phyloP scores from a whole-genome alignment of 177 flowering plant genomes.

The Tripterygium wilfordii region DNA sequence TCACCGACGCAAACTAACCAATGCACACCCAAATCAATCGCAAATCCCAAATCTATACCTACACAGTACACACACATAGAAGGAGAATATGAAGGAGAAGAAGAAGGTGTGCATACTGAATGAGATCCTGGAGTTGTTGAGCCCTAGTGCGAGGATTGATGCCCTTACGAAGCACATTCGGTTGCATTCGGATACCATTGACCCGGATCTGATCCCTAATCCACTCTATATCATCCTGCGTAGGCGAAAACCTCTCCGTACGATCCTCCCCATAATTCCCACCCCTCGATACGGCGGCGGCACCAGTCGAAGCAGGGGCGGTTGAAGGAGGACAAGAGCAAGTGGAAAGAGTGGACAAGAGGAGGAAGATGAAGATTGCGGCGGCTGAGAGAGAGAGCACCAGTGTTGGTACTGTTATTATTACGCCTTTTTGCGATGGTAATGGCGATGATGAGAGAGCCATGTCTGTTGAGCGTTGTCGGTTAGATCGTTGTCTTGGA shows the following conservation, averaged over 20 bases:
- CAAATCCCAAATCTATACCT: neutral
- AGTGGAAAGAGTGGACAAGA: slow-evolving; percentile 38
- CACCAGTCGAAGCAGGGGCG: neutral
- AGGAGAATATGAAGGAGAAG: neutral
- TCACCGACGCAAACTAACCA: too few species aligned
- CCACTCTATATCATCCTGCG: slow-evolving; percentile 72
- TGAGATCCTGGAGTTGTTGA: slow-evolving; percentile 80
- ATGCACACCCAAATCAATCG: neutral
- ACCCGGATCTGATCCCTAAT: slow-evolving; percentile 54
- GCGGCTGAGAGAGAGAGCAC: slow-evolving; percentile 42
- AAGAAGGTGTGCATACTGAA: slow-evolving; percentile 27
- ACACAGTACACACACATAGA: too few species aligned
- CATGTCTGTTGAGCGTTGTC: too few species aligned
- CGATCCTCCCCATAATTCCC: neutral
- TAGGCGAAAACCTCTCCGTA: slow-evolving; percentile 25
- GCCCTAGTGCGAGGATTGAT: slow-evolving; percentile 89
- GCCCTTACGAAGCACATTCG: slow-evolving; percentile 81
- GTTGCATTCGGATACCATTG: slow-evolving; percentile 68
- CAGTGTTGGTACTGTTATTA: slow-evolving; percentile 51
- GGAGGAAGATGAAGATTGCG: slow-evolving; percentile 56
- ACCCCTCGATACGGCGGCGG: neutral
- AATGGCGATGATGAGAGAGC: too few species aligned
- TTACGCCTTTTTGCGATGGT: slow-evolving; percentile 32
- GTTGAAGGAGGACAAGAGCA: slow-evolving; percentile 30
- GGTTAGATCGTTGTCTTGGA: too few species aligned